phyloP scores from a whole-genome alignment of 2,329 filamentous ascomycete genomes.

The Sporothrix protearum region DNA sequence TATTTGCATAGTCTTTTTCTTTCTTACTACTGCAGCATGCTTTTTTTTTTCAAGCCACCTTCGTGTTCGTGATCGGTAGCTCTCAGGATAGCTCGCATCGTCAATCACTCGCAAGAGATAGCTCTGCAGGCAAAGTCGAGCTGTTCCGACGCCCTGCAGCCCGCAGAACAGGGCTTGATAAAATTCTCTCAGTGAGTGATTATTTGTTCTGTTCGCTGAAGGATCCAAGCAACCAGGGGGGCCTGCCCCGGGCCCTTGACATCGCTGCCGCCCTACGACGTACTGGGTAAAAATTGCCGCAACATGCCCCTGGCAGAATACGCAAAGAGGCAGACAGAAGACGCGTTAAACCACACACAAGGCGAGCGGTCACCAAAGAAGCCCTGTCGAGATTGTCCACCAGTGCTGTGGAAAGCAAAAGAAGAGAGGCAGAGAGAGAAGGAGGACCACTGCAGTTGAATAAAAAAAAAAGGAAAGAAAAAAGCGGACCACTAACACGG shows the following conservation, averaged over 20 bases:
- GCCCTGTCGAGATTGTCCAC: neutral
- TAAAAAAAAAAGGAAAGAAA: neutral
- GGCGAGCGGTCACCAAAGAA: constrained; percentile 14
- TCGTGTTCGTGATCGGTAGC: no score
- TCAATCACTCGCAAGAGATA: no score
- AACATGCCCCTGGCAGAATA: neutral
- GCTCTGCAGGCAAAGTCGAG: neutral
- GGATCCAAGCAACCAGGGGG: neutral
- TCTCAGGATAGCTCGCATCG: no score
- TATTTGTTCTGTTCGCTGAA: neutral
- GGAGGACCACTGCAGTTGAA: neutral
- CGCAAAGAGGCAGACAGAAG: neutral
- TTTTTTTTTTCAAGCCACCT: no score
- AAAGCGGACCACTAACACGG: neutral
- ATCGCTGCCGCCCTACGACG: neutral
- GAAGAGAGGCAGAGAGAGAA: neutral
- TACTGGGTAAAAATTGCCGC: constrained; percentile 15
- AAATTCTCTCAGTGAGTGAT: neutral
- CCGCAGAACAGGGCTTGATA: neutral
- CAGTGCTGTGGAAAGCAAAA: neutral
- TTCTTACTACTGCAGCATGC: no score
- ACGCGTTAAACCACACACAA: neutral
- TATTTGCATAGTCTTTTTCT: no score
- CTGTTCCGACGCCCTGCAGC: neutral
- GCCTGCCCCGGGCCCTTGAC: neutral